Base-by-base conservation (phyloP, 140 eudicot genomes). In the Flaveria floridana region DNA sequence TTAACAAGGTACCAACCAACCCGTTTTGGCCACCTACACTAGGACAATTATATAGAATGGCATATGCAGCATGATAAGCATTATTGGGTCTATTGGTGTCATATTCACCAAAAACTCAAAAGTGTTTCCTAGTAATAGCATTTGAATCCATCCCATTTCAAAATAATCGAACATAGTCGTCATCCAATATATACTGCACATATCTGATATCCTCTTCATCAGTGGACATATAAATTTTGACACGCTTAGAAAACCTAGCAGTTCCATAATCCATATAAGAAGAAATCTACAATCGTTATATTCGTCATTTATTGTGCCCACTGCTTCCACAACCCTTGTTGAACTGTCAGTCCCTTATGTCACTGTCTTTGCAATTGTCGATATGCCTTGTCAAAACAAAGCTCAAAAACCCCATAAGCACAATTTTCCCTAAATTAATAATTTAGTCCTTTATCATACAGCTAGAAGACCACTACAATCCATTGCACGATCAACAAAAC, bases 391-490 rank as follows among this genome's bases (percentile, higher is more conserved):
- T 52, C 59, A 12, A 61, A 25, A 25, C 10, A 26, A 61, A 61
- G 67, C 67, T 42, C 1, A 6, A 62, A 15, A 3, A 64, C n/a
- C 50, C 15, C 50, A 6, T 16, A 41, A 10, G 14, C 34, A 68
- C 69, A 30, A 19, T 6, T 42, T 77, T 58, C 81, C 48, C 50
- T 15, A 77, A 65, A 65, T 75, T 23, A 20, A 63, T 28, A 52
- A 16, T 26, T 48, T 19, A 64, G 11, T 69, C 68, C 56, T 47
- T 25, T 16, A 63, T 44, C 26, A 41, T 11, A 79, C 56, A 19
- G 37, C 65, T 16, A 51, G 7, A 62, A 64, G n/a, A 28, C 41
- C n/a, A 10, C 75, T 67, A 53, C 18, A 76, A 18, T 68, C 56
- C 46, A 67, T 76, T 12, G 51, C 69, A 56, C 52, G 26, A 15